Conservation (phyloP, 768 basidiomycete genomes). For the Termitomyces sp. region DNA sequence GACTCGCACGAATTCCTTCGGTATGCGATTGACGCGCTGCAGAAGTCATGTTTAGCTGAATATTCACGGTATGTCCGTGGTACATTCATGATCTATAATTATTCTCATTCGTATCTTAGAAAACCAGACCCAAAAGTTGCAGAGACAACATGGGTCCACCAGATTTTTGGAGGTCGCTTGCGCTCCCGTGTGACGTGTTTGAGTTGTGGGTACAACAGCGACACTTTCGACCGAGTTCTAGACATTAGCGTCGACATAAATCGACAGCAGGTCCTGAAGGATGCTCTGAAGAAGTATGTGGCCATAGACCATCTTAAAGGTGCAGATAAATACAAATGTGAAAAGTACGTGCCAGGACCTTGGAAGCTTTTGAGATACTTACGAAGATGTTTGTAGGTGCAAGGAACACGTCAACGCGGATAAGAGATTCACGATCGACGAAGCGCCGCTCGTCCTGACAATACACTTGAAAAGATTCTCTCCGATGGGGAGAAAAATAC, state of each 20-base stretch:
- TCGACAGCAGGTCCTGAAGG: slow-evolving; percentile 53
- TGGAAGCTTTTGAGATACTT: neutral
- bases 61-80: slow-evolving; percentile 54
- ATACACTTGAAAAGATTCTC: slow-evolving; percentile 95
- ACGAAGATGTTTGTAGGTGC: slow-evolving; percentile 50
- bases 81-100: neutral
- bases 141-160: slow-evolving; percentile 92
- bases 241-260: slow-evolving; percentile 92
- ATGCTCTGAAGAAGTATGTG: slow-evolving; percentile 77
- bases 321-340: slow-evolving; percentile 96
- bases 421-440: slow-evolving; percentile 85
- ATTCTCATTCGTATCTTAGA: slow-evolving; percentile 27
- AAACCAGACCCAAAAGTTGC: slow-evolving; percentile 67
- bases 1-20: slow-evolving; percentile 98
- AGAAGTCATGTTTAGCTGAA: slow-evolving; percentile 76
- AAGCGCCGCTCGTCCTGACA: slow-evolving; percentile 84
- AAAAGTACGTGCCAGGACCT: slow-evolving; percentile 63
- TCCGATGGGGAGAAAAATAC: slow-evolving; percentile 84
- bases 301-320: slow-evolving; percentile 81
- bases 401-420: slow-evolving; percentile 87
- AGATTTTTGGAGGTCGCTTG: slow-evolving; percentile 87
- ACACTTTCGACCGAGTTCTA: slow-evolving; percentile 93
- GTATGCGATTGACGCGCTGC: slow-evolving; percentile 87
- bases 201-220: slow-evolving; percentile 80
- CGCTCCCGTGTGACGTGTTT: slow-evolving; percentile 88